Evolutionary conservation across 163 green algal species (phyloP).

Genomic region (Prototheca cutis): DNA sequence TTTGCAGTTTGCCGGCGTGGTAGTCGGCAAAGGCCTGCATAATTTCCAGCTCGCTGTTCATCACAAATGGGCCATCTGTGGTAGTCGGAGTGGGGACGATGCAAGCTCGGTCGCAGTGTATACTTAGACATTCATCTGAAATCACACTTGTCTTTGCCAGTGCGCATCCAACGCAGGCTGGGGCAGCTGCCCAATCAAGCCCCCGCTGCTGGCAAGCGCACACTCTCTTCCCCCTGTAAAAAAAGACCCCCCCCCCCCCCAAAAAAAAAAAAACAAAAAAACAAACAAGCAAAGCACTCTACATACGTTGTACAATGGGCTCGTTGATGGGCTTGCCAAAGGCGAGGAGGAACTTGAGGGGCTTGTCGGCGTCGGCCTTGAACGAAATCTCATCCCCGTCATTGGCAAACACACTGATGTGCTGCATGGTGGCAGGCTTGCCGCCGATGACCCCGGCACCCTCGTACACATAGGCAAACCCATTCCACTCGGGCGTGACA

Average conservation of each 20-base stretch:
- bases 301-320: slow-evolving; percentile 80
- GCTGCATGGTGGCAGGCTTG: slow-evolving; percentile 18
- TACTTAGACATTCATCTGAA: too few species aligned
- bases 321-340: slow-evolving; percentile 73
- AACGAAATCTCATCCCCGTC: slow-evolving; percentile 27
- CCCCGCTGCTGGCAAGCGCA: too few species aligned
- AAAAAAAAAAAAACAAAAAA: too few species aligned
- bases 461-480: slow-evolving; percentile 77
- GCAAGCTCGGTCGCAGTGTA: too few species aligned
- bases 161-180: too few species aligned
- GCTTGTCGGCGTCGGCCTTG: slow-evolving; percentile 13
- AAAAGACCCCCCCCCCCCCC: too few species aligned
- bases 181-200: too few species aligned
- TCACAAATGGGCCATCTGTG: slow-evolving; percentile 60
- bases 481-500: slow-evolving; percentile 46
- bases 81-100: too few species aligned
- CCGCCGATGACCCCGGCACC: slow-evolving; percentile 58
- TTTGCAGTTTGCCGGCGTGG: slow-evolving; percentile 57
- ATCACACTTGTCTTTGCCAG: too few species aligned
- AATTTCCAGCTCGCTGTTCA: slow-evolving; percentile 65
- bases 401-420: slow-evolving; percentile 24
- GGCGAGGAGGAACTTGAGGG: slow-evolving; percentile 74
- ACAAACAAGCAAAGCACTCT: too few species aligned
- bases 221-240: too few species aligned
- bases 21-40: slow-evolving; percentile 66